phyloP scores from a whole-genome alignment of 164 flowering plant species.

The Stephania japonica region DNA sequence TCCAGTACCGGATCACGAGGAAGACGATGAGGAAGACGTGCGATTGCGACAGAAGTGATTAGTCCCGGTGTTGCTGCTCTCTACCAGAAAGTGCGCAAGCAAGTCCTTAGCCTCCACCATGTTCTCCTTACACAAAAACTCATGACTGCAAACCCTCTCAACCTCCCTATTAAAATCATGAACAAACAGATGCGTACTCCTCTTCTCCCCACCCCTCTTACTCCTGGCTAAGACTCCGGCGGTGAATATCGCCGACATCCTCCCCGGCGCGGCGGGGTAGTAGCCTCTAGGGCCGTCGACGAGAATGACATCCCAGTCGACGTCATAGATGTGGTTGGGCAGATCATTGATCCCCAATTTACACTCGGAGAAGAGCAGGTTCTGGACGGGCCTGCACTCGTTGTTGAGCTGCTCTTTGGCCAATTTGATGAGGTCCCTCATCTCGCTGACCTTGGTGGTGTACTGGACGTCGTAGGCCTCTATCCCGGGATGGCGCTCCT shows the following conservation, averaged over 20 bases:
- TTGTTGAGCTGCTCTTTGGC: constrained; percentile 48
- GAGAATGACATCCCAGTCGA: constrained; percentile 81
- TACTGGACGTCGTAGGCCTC: constrained; percentile 87
- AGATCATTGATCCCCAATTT: constrained; percentile 72
- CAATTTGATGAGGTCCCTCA: constrained; percentile 37
- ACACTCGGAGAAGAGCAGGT: constrained; percentile 83
- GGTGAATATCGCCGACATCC: constrained; percentile 83
- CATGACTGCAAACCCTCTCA: constrained; percentile 56
- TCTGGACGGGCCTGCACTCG: constrained; percentile 89
- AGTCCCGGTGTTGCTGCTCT: constrained; percentile 25
- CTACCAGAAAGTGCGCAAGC: constrained; percentile 70
- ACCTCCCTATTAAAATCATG: constrained; percentile 67
- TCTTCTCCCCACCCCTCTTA: constrained; percentile 46
- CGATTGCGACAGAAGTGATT: constrained; percentile 42
- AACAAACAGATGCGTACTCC: constrained; percentile 66
- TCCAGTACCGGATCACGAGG: not conserved
- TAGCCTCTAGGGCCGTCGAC: constrained; percentile 91
- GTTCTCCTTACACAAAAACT: constrained; percentile 73
- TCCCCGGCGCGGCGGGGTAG: constrained; percentile 66
- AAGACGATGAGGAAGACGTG: constrained; percentile 23
- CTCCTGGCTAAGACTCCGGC: constrained; percentile 87
- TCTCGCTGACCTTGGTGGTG: constrained; percentile 65
- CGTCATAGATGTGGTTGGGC: constrained; percentile 83
- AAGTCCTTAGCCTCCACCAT: constrained; percentile 49
- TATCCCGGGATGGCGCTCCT: constrained; percentile 43